A percentile compares a stretch with the other conserved stretches of the same genome.
Conservation (phyloP, 2,329 filamentous ascomycete species). For the Ascomycota sp. region DNA sequence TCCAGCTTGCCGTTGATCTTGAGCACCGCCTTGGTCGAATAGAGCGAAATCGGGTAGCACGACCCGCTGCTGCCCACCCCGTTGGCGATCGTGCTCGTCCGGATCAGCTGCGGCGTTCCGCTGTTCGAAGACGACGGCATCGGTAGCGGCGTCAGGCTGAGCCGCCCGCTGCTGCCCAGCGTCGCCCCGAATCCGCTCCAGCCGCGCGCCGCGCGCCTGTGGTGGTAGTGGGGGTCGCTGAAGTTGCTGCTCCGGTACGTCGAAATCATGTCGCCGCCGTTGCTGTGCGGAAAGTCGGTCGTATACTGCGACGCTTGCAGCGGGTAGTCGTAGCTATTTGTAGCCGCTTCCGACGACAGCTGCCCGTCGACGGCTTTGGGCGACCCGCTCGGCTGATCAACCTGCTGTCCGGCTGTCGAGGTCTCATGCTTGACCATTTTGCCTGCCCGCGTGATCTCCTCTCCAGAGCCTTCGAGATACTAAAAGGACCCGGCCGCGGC, state of each 20-base stretch:
- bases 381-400: conserved; percentile 18
- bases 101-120: conserved; percentile 26
- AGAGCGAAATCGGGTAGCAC: conserved; percentile 65
- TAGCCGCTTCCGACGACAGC: conserved; percentile 16
- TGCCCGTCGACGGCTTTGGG: conserved; percentile 21
- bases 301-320: conserved; percentile 20
- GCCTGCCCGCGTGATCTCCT: conserved; percentile 18
- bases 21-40: conserved; percentile 65
- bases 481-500: conserved; percentile 24
- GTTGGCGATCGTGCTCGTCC: conserved; percentile 31
- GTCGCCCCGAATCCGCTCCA: conserved; percentile 24
- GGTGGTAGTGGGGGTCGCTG: conserved; percentile 25
- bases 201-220: conserved; percentile 12
- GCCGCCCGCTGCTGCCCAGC: conserved; percentile 20
- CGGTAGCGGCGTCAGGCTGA: conserved; percentile 26
- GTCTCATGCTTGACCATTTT: conserved; percentile 17
- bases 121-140: conserved; percentile 19
- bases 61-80: conserved; percentile 18
- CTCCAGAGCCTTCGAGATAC: conserved; percentile 29
- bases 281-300: conserved; percentile 18
- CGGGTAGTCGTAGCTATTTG: conserved; percentile 26
- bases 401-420: conserved; percentile 13
- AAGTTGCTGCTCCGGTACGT: conserved; percentile 33
- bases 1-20: conserved; percentile 75
- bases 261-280: conserved; percentile 33